Percentiles rank a stretch among this genome's conserved stretches.
phyloP scores from a whole-genome alignment of 23 red algal genomes.

The Rhodosorus marinus region DNA sequence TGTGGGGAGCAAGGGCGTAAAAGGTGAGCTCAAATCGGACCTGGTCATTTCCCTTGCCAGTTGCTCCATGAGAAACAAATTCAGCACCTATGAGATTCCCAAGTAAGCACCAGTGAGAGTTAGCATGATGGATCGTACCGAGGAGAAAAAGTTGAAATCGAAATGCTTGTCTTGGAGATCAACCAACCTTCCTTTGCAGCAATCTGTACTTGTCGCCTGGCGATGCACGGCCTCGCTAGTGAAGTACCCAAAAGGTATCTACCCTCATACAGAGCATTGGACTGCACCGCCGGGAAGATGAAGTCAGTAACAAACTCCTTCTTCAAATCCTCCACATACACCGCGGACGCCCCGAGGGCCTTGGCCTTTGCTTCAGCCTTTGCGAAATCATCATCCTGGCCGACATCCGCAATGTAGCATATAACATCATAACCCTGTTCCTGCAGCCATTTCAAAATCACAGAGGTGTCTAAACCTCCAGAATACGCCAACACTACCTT shows the following conservation, averaged over 20 bases:
- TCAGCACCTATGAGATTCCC: too few species aligned
- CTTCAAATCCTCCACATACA: constrained; percentile 81
- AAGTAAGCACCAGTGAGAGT: too few species aligned
- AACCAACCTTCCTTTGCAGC: constrained; percentile 40
- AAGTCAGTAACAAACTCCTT: constrained; percentile 71
- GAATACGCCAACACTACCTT: constrained; percentile 92
- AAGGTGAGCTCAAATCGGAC: constrained; percentile 86
- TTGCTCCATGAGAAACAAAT: constrained; percentile 84
- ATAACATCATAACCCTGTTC: constrained; percentile 80
- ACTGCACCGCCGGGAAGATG: constrained; percentile 78
- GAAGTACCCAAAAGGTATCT: constrained; percentile 87
- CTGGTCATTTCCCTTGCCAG: constrained; percentile 95
- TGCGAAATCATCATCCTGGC: constrained; percentile 87
- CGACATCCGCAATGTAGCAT: constrained; percentile 84
- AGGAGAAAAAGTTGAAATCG: too few species aligned
- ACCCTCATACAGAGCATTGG: constrained; percentile 94
- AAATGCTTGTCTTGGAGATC: too few species aligned
- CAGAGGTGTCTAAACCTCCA: constrained; percentile 90
- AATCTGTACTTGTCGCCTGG: constrained; percentile 67
- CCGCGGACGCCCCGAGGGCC: constrained; percentile 48
- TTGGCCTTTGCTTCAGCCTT: constrained; percentile 48
- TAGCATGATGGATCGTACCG: too few species aligned
- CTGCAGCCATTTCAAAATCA: constrained; percentile 94
- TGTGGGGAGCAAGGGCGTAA: constrained; percentile 60
- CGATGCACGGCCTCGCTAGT: constrained; percentile 88